These are phyloP conservation scores for Lentinula sp. DNA, from an alignment of 768 basidiomycete genomes.

Conservation along the genomic window DNA sequence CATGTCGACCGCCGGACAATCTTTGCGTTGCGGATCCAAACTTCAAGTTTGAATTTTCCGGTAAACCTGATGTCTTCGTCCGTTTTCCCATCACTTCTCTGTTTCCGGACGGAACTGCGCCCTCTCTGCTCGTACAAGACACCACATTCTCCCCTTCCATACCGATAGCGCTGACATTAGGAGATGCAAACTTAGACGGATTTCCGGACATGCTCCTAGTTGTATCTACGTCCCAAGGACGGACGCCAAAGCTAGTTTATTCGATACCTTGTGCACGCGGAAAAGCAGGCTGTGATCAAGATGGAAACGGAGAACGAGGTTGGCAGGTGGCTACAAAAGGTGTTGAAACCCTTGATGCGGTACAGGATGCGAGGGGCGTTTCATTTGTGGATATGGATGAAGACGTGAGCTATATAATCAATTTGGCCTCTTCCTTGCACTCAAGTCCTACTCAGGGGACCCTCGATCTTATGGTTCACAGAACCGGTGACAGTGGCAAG, in stretches of 20 bases:
- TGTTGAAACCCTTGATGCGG: conserved; percentile 49
- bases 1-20: conserved; percentile 73
- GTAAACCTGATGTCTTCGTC: conserved; percentile 54
- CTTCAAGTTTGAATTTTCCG: conserved; percentile 72
- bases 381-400: conserved; percentile 92
- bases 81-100: conserved; percentile 60
- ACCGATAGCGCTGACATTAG: conserved; percentile 74
- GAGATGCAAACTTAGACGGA: conserved; percentile 91
- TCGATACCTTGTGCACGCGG: conserved; percentile 55
- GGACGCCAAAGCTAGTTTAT: conserved; percentile 54
- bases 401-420: conserved; percentile 55
- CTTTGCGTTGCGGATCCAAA: conserved; percentile 77
- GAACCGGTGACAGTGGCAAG: conserved; percentile 65
- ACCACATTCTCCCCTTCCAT: conserved; percentile 57
- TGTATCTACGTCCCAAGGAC: conserved; percentile 35
- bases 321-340: conserved; percentile 54
- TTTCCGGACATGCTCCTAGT: conserved; percentile 83
- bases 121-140: conserved; percentile 67
- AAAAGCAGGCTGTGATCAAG: conserved; percentile 49
- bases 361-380: conserved; percentile 75
- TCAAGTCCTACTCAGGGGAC: conserved; percentile 49
- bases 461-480: conserved; percentile 87
- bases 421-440: not conserved
- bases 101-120: conserved; percentile 33
- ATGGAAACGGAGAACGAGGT: conserved; percentile 52